A percentile compares a stretch with the other conserved stretches of the same genome.
phyloP scores from a whole-genome alignment of 2,329 filamentous ascomycete species.

The Sclerotiophoma versabilis region DNA sequence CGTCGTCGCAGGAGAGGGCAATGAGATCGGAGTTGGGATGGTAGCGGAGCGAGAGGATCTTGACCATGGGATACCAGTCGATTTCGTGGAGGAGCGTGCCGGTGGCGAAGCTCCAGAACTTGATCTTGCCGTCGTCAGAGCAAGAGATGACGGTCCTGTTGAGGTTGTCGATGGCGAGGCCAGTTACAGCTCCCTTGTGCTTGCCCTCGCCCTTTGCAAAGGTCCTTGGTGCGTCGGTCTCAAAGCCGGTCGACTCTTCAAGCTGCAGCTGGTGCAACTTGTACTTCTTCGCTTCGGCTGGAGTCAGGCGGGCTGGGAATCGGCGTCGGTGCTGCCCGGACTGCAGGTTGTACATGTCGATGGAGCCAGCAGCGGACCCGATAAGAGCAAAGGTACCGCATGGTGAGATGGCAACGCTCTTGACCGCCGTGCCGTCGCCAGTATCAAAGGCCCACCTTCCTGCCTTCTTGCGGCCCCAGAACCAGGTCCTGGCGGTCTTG shows the following conservation, averaged over 20 bases:
- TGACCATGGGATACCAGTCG: conserved; percentile 80
- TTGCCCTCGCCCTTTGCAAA: conserved; percentile 66
- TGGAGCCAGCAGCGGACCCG: conserved; percentile 80
- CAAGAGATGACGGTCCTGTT: conserved; percentile 88
- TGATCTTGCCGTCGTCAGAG: conserved; percentile 87
- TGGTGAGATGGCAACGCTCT: conserved; percentile 83
- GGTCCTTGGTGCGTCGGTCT: conserved; percentile 39
- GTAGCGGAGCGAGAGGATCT: conserved; percentile 79
- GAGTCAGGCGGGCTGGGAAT: conserved; percentile 81
- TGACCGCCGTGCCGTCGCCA: conserved; percentile 80
- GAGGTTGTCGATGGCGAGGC: conserved; percentile 85
- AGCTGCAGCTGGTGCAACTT: conserved; percentile 70
- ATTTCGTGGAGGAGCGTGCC: conserved; percentile 81
- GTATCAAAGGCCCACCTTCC: conserved; percentile 93
- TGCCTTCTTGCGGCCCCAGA: conserved; percentile 93
- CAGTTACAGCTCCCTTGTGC: conserved; percentile 83
- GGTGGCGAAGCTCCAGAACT: conserved; percentile 96
- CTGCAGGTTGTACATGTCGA: conserved; percentile 97
- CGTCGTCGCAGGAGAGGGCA: conserved; percentile 87
- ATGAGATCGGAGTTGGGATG: conserved; percentile 84
- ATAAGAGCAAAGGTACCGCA: conserved; percentile 94
- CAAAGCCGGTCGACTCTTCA: conserved; percentile 48
- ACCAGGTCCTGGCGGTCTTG: conserved; percentile 89
- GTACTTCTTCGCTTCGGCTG: conserved; percentile 77
- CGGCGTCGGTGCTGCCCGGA: conserved; percentile 87